A percentile compares a stretch with the other conserved stretches of the same genome.
phyloP scores from a whole-genome alignment of 2,329 filamentous ascomycete species.

The Verticillium zaregamsianum region DNA sequence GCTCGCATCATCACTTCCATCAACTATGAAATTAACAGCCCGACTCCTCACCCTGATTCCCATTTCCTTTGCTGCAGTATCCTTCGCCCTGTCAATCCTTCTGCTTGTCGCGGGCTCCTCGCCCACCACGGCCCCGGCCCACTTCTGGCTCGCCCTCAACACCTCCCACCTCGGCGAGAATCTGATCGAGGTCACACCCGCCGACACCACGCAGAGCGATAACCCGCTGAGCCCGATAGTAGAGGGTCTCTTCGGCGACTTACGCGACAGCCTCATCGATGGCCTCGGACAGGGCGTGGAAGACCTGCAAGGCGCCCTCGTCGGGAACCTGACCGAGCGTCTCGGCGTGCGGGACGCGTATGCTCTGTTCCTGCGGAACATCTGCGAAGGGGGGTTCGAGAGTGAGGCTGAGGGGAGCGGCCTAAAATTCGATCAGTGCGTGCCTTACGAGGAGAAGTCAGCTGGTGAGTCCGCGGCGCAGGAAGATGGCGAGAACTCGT shows the following conservation, averaged over 20 bases:
- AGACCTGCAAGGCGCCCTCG: constrained; percentile 17
- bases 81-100: constrained; percentile 31
- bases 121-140: constrained; percentile 3
- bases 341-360: constrained; percentile 17
- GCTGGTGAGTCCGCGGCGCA: constrained; percentile 2
- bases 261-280: constrained; percentile 10
- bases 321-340: constrained; percentile 14
- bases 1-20: neutral
- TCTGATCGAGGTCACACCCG: constrained; percentile 8
- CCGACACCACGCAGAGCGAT: constrained; percentile 4
- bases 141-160: constrained; percentile 14
- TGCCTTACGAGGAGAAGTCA: constrained; percentile 7
- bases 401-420: constrained; percentile 7
- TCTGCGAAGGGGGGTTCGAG: constrained; percentile 16
- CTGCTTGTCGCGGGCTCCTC: constrained; percentile 7
- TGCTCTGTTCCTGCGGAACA: constrained; percentile 13
- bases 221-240: constrained; percentile 1
- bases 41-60: constrained; percentile 8
- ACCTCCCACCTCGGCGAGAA: constrained; percentile 13
- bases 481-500: neutral
- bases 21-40: neutral
- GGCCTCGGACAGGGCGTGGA: constrained; percentile 11
- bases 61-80: constrained; percentile 7
- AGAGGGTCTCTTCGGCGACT: constrained; percentile 5
- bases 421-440: constrained; percentile 8